Conservation (phyloP, 768 basidiomycete genomes). For the Collybia sp. region DNA sequence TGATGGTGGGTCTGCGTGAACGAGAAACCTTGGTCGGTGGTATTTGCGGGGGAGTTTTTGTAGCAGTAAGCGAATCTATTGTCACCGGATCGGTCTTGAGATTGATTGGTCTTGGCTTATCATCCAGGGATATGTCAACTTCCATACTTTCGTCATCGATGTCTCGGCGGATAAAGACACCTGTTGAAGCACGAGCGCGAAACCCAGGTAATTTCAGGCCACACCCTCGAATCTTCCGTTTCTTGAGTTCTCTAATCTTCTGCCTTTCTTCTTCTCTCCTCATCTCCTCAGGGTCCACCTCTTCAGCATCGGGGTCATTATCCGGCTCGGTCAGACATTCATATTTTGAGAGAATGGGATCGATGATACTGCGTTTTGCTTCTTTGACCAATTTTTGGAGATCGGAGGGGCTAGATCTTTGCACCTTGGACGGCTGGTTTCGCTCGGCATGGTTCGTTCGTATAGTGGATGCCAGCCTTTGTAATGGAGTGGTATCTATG, state of each 20-base stretch:
- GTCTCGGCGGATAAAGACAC: slow-evolving; percentile 53
- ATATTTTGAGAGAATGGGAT: slow-evolving; percentile 36
- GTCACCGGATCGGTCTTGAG: background rate
- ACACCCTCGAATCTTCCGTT: slow-evolving; percentile 35
- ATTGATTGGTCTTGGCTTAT: slow-evolving; percentile 14
- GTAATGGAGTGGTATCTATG: slow-evolving; percentile 52
- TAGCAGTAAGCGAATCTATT: background rate
- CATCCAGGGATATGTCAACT: slow-evolving; percentile 47
- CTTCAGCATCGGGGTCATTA: slow-evolving; percentile 30
- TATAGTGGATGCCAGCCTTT: slow-evolving; percentile 34
- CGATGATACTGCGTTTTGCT: slow-evolving; percentile 45
- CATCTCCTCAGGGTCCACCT: slow-evolving; percentile 33
- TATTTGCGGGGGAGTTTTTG: background rate
- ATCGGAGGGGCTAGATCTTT: slow-evolving; percentile 42
- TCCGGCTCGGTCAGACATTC: slow-evolving; percentile 29
- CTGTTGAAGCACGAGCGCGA: slow-evolving; percentile 19
- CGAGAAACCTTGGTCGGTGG: background rate
- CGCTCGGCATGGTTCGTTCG: slow-evolving; percentile 31
- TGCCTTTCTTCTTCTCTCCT: slow-evolving; percentile 41
- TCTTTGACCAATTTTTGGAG: slow-evolving; percentile 56
- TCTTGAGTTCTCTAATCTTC: slow-evolving; percentile 54
- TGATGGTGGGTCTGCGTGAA: background rate
- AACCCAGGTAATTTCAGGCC: slow-evolving; percentile 23
- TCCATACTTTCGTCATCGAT: slow-evolving; percentile 57
- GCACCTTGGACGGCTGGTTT: slow-evolving; percentile 31